These are phyloP conservation scores for Bjerkandera adusta DNA, from an alignment of 1,284 basidiomycete genomes.

Conservation along the genomic window DNA sequence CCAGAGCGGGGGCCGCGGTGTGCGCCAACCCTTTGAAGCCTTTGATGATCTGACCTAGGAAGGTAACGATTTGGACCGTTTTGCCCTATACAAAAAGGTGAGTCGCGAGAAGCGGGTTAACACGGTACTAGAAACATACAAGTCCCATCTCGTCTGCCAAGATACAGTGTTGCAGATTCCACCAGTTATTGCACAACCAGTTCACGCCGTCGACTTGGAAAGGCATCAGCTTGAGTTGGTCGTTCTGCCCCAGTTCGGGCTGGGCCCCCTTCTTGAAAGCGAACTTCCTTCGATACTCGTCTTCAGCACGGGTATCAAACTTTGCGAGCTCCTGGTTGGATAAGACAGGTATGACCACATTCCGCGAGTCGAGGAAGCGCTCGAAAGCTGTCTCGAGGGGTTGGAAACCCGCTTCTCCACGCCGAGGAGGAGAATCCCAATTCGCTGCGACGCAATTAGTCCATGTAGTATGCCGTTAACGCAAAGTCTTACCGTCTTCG, in stretches of 20 bases:
- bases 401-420: slow-evolving; percentile 51
- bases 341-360: slow-evolving; percentile 58
- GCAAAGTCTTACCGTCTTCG: slow-evolving; percentile 64
- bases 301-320: slow-evolving; percentile 45
- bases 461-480: not conserved
- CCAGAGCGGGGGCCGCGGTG: slow-evolving; percentile 74
- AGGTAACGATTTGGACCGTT: slow-evolving; percentile 90
- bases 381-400: slow-evolving; percentile 68
- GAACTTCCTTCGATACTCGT: slow-evolving; percentile 44
- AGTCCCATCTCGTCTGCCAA: slow-evolving; percentile 99
- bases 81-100: slow-evolving; percentile 59
- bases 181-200: slow-evolving; percentile 91
- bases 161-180: slow-evolving; percentile 84
- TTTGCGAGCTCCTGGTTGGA: slow-evolving; percentile 35
- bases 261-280: slow-evolving; percentile 47
- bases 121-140: slow-evolving; percentile 39
- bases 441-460: slow-evolving; percentile 50
- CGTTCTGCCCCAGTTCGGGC: slow-evolving; percentile 63
- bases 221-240: slow-evolving; percentile 70
- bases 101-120: slow-evolving; percentile 1
- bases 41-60: slow-evolving; percentile 76
- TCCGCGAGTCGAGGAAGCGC: slow-evolving; percentile 61
- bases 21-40: slow-evolving; percentile 34
- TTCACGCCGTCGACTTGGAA: slow-evolving; percentile 93
- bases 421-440: slow-evolving; percentile 85